Conservation (phyloP, 306 rosid species). For the Sophora flavescens region DNA sequence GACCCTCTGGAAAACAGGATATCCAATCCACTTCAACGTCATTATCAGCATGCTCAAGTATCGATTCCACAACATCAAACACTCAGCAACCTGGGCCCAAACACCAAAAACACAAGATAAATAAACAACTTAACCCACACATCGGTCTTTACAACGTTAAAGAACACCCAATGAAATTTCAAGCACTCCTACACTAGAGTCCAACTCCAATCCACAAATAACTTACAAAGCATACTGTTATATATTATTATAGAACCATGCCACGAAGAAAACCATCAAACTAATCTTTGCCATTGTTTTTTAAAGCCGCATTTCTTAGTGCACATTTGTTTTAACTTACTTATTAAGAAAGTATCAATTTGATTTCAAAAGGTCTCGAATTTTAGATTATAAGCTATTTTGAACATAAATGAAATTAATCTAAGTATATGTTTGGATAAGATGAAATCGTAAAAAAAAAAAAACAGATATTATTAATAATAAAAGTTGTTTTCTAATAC, state of each 20-base stretch:
- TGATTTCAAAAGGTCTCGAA: neutral
- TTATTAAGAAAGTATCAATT: neutral
- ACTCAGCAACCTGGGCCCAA: conserved; percentile 68
- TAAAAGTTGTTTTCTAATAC: too few species aligned
- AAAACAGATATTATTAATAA: too few species aligned
- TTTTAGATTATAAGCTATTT: too few species aligned
- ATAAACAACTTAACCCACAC: conserved; percentile 2
- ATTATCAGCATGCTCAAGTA: conserved; percentile 39
- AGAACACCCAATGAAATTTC: neutral
- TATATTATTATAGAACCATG: conserved; percentile 9
- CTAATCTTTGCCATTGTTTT: neutral
- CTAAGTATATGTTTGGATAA: too few species aligned
- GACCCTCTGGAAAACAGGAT: conserved; percentile 71
- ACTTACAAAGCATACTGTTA: neutral
- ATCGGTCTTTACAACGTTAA: neutral
- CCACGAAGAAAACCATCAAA: conserved; percentile 41
- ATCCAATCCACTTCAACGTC: conserved; percentile 70
- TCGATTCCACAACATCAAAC: conserved; percentile 81
- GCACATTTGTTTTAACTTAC: too few species aligned
- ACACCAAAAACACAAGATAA: neutral
- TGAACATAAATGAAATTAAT: too few species aligned
- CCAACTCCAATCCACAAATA: neutral
- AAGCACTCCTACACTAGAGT: neutral
- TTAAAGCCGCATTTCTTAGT: too few species aligned
- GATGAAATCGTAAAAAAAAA: too few species aligned